Base-by-base conservation (phyloP, 2,329 filamentous ascomycete species). In the Fusarium sororula region DNA sequence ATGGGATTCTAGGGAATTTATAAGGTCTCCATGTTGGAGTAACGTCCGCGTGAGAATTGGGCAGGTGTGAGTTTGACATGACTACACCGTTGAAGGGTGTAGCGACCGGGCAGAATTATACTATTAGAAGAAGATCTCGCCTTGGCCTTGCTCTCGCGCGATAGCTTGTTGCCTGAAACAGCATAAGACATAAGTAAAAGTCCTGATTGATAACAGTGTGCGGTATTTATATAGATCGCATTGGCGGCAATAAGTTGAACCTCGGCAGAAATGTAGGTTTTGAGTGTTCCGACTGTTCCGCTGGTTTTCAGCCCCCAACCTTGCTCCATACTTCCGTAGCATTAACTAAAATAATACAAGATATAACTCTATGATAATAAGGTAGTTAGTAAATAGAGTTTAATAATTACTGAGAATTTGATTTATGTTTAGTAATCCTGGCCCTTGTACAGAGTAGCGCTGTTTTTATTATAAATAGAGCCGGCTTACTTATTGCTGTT, bases 131-230 rank as follows among this genome's bases (percentile, higher is more conserved):
- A 30, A 53, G 48, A 26, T 26, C n/a, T 11, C 6, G 30, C 8
- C 2, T 20, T 10, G 48, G 8, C 4, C n/a, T 24, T 35, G 4
- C n/a, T 24, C 12, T 26, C 1, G 6, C 6, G n/a, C n/a, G 3
- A 14, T 9, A 35, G 12, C 9, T n/a, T 32, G 30, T 10, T 13
- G 7, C 8, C 10, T 7, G n/a, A 35, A 26, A 35, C 5, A 12
- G 2, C 8, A 37, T 37, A 5, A 7, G 11, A 24, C 4, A 26
- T 26, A 14, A 26, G n/a, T 20, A 6, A 15, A 35, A 7, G 17
- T 12, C 5, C 9, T 7, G 7, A 37, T 14, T 15, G 11, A 24
- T 22, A 18, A 3, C 17, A 4, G 9, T 4, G 4, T 37, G 13
- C 12, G 17, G 6, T 7, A 53, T 26, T 37, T 53, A 26, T 3